A percentile compares a stretch with the other conserved stretches of the same genome.
phyloP scores from a whole-genome alignment of 2,329 filamentous ascomycete genomes.

The Chrysoporthe puriensis region DNA sequence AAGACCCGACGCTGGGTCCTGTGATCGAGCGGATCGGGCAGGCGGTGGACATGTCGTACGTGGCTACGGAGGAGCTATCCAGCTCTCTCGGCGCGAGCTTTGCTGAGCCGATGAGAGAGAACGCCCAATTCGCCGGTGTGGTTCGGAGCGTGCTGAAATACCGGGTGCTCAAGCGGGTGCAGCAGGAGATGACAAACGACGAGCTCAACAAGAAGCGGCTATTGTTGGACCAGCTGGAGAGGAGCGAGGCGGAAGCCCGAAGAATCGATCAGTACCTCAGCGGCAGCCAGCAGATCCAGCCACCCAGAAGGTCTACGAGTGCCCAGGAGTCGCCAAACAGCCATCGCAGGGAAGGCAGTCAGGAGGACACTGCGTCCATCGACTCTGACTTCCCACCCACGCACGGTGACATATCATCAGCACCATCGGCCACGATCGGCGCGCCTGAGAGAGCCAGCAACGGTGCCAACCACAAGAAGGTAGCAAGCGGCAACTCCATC shows the following conservation, averaged over 20 bases:
- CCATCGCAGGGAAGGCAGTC: conserved; percentile 58
- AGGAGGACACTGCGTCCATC: conserved; percentile 84
- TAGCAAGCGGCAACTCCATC: conserved; percentile 84
- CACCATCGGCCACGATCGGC: conserved; percentile 75
- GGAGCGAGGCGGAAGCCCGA: conserved; percentile 88
- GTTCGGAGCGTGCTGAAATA: conserved; percentile 89
- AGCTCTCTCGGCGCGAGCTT: conserved; percentile 89
- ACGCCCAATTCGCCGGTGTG: conserved; percentile 94
- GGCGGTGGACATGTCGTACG: conserved; percentile 93
- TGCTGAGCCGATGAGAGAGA: conserved; percentile 96
- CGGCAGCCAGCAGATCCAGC: conserved; percentile 65
- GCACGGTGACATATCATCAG: conserved; percentile 71
- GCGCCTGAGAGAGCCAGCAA: conserved; percentile 58
- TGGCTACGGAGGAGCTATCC: conserved; percentile 90
- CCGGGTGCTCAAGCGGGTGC: conserved; percentile 88
- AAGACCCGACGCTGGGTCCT: conserved; percentile 82
- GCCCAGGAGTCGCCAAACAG: conserved; percentile 54
- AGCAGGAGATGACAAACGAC: conserved; percentile 96
- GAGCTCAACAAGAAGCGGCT: conserved; percentile 86
- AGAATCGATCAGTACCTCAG: conserved; percentile 92
- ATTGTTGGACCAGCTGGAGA: conserved; percentile 85
- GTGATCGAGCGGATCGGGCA: conserved; percentile 95
- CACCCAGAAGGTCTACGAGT: conserved; percentile 70
- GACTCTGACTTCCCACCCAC: conserved; percentile 96
- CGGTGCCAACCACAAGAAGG: conserved; percentile 71